Percentiles rank a stretch among this genome's conserved stretches.
phyloP scores from a whole-genome alignment of 768 basidiomycete genomes.

The Floccularia luteovirens region DNA sequence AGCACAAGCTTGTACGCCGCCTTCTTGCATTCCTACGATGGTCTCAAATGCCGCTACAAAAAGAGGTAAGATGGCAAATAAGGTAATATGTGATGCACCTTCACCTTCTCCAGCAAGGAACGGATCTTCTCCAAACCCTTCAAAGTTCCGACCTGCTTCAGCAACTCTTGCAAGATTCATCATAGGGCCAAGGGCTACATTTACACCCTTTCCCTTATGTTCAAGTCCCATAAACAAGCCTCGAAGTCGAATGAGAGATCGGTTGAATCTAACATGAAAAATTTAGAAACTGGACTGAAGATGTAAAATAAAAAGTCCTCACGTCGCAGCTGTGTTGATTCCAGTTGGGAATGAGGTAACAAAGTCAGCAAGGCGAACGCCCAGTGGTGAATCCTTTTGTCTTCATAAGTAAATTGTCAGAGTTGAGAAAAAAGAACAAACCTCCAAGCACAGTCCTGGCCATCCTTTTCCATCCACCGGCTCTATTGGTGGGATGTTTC shows the following conservation, averaged over 20 bases:
- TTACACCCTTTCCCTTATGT: constrained; percentile 66
- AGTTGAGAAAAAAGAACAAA: no score
- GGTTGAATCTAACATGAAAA: constrained; percentile 17
- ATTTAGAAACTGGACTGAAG: not conserved
- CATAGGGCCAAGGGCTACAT: constrained; percentile 60
- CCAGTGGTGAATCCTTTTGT: constrained; percentile 51
- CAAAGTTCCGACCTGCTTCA: constrained; percentile 74
- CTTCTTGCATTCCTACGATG: constrained; percentile 53
- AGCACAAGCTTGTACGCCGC: constrained; percentile 64
- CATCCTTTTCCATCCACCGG: constrained; percentile 22
- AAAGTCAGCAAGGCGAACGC: constrained; percentile 52
- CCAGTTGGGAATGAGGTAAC: constrained; percentile 60
- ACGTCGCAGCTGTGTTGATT: constrained; percentile 40
- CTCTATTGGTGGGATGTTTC: constrained; percentile 30
- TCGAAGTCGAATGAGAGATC: constrained; percentile 55
- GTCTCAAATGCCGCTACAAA: constrained; percentile 56
- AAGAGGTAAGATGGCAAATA: no score
- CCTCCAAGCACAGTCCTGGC: no score
- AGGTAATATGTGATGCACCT: no score
- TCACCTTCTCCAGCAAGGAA: not conserved
- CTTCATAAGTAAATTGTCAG: no score
- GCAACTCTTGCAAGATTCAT: constrained; percentile 63
- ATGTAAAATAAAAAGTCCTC: not conserved
- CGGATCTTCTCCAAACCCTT: constrained; percentile 77
- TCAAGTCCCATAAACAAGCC: constrained; percentile 70